These are phyloP conservation scores for Epicoccum nigrum DNA, from an alignment of 2,329 filamentous ascomycete genomes.

Conservation along the genomic window DNA sequence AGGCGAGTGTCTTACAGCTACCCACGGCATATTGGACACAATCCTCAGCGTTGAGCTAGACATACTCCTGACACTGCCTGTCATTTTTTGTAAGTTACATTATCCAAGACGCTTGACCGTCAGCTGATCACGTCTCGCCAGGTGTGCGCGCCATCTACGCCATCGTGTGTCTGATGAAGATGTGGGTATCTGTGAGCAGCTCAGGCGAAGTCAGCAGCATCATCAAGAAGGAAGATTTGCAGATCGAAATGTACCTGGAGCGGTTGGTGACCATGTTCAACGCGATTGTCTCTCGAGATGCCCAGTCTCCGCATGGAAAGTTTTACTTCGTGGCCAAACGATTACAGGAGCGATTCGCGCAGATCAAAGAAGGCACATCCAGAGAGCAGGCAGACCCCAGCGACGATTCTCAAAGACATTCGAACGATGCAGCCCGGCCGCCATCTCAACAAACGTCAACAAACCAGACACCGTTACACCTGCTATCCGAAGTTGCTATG, in stretches of 20 bases:
- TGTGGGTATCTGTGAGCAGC: conserved; percentile 62
- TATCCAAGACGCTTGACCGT: conserved; percentile 5
- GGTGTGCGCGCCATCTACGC: conserved; percentile 63
- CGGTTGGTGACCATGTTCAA: conserved; percentile 55
- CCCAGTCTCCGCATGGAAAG: conserved; percentile 54
- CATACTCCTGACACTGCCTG: conserved; percentile 51
- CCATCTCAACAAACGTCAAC: conserved; percentile 35
- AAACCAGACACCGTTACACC: conserved; percentile 47
- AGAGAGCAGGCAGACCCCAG: conserved; percentile 34
- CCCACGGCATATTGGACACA: conserved; percentile 55
- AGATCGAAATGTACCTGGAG: conserved; percentile 56
- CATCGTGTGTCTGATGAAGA: conserved; percentile 64
- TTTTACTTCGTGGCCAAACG: conserved; percentile 55
- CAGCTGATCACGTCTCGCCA: conserved; percentile 19
- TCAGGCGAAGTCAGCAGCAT: conserved; percentile 57
- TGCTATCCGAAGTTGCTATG: conserved; percentile 51
- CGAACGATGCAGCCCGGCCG: conserved; percentile 22
- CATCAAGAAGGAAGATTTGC: conserved; percentile 55
- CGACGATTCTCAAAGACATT: conserved; percentile 27
- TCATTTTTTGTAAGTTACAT: conserved; percentile 50
- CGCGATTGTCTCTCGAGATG: conserved; percentile 49
- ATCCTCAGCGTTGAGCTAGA: conserved; percentile 57
- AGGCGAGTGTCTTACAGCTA: conserved; percentile 53
- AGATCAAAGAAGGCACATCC: conserved; percentile 52
- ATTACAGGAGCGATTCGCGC: conserved; percentile 53